Base-by-base conservation (phyloP, 352 stramenopile genomes). In the Bremia lactucae region DNA sequence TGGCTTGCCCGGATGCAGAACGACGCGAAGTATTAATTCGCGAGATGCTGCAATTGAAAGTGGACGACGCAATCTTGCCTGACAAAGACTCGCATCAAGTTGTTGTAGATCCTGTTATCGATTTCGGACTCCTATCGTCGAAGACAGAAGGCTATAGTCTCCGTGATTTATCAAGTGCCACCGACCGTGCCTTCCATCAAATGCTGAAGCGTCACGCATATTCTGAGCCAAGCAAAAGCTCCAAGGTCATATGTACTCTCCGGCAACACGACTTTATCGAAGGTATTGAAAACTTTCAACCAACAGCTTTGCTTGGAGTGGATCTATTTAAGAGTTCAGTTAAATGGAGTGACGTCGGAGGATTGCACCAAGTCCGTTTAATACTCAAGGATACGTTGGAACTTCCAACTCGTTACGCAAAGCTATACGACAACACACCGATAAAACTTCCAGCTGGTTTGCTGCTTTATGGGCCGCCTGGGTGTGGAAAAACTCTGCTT, bases 401-500 rank as follows among this genome's bases (percentile, higher is more conserved):
- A 60, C 66, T 93, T 15, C 81, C 79, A 7, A 89, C 79, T 15
- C 67, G 62, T 0, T 89, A 92, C 45, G 49, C 56, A 19, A 87
- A 87, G 35, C 46, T 92, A 7, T 94, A 93, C 47, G 70, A 87
- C 31, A 81, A 75, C 26, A 72, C 76, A 9, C 77, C 81, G 13
- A 83, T 92, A 39, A 90, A 88, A 42, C 55, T 92, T 11, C 77
- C 82, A 11, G 81, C 79, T 14, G 82, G 87, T 2, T 69, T 97
- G 49, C 51, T 97, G 9, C 44, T 97, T 2, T 94, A 95, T 44
- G 88, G 86, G 0, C 87, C 87, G 16, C 83, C 88, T 23, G 88
- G 94, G 10, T 97, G 91, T 37, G 85, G 85, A 0, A 95, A 95
- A 49, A 95, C 85, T 11, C 48, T 94, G 15, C 46, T 95, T 1